Percentiles rank a stretch among this genome's conserved stretches.
Evolutionary conservation across 2,329 filamentous ascomycete genomes (phyloP).

Genomic region (Saccharata proteae): DNA sequence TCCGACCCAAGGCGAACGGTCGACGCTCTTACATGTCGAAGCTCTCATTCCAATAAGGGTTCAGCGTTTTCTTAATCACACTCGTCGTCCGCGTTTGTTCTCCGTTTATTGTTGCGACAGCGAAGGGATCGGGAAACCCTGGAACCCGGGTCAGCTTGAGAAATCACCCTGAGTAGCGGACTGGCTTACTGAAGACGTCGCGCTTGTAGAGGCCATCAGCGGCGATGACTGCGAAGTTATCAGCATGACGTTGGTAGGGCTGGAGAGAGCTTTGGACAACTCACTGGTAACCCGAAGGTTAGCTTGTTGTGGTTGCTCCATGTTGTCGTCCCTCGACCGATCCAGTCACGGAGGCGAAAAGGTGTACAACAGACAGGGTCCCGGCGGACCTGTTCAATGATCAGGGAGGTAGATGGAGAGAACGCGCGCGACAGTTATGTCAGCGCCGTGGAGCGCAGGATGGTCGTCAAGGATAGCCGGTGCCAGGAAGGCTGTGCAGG

Average conservation of each 20-base stretch:
- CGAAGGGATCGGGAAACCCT: slow-evolving; percentile 98
- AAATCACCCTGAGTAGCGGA: slow-evolving; percentile 31
- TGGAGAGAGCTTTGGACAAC: slow-evolving; percentile 17
- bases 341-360: background rate
- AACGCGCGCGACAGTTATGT: slow-evolving; percentile 8
- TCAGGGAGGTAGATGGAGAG: slow-evolving; percentile 6
- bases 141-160: slow-evolving; percentile 19
- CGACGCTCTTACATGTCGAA: slow-evolving; percentile 75
- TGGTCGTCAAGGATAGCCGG: slow-evolving; percentile 9
- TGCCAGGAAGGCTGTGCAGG: slow-evolving; percentile 8
- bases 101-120: slow-evolving; percentile 90
- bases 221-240: slow-evolving; percentile 66
- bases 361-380: background rate
- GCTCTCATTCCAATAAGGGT: slow-evolving; percentile 99
- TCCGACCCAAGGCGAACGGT: slow-evolving; percentile 6
- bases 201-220: slow-evolving; percentile 97
- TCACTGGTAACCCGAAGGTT: slow-evolving; percentile 91
- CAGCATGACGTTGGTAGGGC: slow-evolving; percentile 5
- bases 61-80: slow-evolving; percentile 93
- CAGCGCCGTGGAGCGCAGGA: slow-evolving; percentile 8
- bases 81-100: slow-evolving; percentile 98
- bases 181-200: slow-evolving; percentile 79
- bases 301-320: slow-evolving; percentile 44
- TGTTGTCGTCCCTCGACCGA: too few relatives aligned
- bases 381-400: too few relatives aligned